Percentiles rank a stretch among this genome's conserved stretches.
These are phyloP conservation scores for Exsudoporus floridanus DNA, from an alignment of 1,284 basidiomycete genomes.

Conservation along the genomic window DNA sequence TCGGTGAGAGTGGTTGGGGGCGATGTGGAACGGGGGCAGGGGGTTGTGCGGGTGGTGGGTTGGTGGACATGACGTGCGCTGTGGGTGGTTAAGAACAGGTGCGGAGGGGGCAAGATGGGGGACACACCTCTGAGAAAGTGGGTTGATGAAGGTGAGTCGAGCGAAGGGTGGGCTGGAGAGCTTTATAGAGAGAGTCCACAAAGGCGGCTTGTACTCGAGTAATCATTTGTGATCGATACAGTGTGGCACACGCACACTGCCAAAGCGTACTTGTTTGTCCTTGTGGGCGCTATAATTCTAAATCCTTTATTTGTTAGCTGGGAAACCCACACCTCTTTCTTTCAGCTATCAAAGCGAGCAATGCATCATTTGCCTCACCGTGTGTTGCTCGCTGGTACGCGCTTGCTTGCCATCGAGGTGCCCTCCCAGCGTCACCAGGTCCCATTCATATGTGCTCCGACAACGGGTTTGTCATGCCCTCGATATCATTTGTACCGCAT, in stretches of 20 bases:
- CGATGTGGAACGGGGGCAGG: constrained; percentile 3
- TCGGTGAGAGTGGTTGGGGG: constrained; percentile 9
- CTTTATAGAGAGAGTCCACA: constrained; percentile 30
- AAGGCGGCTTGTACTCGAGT: constrained; percentile 25
- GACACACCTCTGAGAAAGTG: constrained; percentile 9
- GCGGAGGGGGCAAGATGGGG: neutral
- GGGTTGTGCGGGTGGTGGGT: constrained; percentile 4
- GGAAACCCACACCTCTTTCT: constrained; percentile 17
- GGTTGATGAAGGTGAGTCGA: neutral
- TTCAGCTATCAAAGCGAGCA: constrained; percentile 12
- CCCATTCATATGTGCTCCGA: neutral
- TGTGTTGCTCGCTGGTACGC: neutral
- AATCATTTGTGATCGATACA: constrained; percentile 34
- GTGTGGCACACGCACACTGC: constrained; percentile 20
- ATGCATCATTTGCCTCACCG: constrained; percentile 6
- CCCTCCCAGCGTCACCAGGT: neutral
- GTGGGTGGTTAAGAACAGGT: neutral
- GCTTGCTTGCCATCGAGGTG: neutral
- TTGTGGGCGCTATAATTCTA: constrained; percentile 39
- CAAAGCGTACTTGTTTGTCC: constrained; percentile 44
- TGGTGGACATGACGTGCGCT: constrained; percentile 18
- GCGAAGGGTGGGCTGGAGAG: neutral
- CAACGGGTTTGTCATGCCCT: neutral
- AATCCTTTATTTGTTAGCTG: constrained; percentile 35
- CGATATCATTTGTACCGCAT: neutral